Conservation (phyloP, 768 basidiomycete species). For the Kwoniella dejecticola region DNA sequence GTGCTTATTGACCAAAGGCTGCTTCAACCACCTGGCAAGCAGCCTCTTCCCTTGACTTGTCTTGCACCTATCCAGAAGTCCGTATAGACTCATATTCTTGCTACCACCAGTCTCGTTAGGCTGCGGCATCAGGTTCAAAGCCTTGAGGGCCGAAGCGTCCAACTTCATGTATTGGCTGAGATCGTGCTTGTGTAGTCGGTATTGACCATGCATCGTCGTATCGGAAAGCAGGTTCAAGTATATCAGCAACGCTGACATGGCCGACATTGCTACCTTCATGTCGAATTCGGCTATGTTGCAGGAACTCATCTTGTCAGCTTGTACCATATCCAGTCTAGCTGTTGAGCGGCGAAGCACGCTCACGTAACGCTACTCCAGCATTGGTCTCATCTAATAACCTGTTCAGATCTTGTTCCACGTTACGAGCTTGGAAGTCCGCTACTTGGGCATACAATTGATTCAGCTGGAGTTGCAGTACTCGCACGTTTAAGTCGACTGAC, state of each 20-base stretch:
- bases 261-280: conserved; percentile 73
- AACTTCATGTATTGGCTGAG: conserved; percentile 92
- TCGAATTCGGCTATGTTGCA: conserved; percentile 69
- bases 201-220: conserved; percentile 74
- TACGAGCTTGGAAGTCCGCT: conserved; percentile 80
- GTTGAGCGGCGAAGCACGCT: conserved; percentile 40
- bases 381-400: conserved; percentile 65
- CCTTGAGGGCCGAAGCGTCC: conserved; percentile 89
- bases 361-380: conserved; percentile 63
- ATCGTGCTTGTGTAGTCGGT: conserved; percentile 81
- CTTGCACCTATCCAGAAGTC: conserved; percentile 91
- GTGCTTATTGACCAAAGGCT: conserved; percentile 89
- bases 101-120: conserved; percentile 66
- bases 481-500: conserved; percentile 56
- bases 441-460: conserved; percentile 48
- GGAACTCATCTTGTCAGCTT: background rate
- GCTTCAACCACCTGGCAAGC: conserved; percentile 90
- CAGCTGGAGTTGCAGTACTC: background rate
- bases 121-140: conserved; percentile 78
- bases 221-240: conserved; percentile 82
- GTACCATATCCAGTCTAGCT: background rate
- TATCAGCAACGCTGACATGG: conserved; percentile 75
- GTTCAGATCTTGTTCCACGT: conserved; percentile 75
- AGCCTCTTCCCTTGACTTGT: conserved; percentile 89
- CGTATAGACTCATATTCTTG: conserved; percentile 83